phyloP scores from a whole-genome alignment of 352 stramenopile species.

The Phytophthora kernoviae region DNA sequence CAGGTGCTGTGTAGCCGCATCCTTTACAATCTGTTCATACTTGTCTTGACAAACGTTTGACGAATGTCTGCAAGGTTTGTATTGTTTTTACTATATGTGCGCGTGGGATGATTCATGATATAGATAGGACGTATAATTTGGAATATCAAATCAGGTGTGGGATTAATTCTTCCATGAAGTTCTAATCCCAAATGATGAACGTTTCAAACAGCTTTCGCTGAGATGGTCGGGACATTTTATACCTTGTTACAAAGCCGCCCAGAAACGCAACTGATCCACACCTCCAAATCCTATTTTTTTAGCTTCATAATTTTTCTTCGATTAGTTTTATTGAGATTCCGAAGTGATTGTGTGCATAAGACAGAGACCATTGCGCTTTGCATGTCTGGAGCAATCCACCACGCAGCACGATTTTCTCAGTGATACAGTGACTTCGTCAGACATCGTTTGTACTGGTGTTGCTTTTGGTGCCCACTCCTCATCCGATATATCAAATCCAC shows the following conservation, averaged over 20 bases:
- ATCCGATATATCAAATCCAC: background rate
- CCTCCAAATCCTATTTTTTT: conserved; percentile 16
- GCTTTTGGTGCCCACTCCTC: background rate
- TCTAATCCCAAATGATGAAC: conserved; percentile 88
- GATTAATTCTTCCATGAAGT: conserved; percentile 84
- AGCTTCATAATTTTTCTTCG: conserved; percentile 2
- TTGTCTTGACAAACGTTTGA: no score
- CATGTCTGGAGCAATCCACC: conserved; percentile 15
- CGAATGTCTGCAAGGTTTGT: no score
- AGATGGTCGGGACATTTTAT: conserved; percentile 76
- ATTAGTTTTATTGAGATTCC: conserved; percentile 10
- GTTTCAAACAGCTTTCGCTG: conserved; percentile 75
- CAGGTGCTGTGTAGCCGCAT: no score
- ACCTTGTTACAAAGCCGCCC: conserved; percentile 82
- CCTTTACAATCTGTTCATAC: no score
- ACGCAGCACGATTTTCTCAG: conserved; percentile 16
- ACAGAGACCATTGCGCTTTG: conserved; percentile 29
- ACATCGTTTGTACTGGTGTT: background rate
- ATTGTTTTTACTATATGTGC: background rate
- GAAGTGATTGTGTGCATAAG: conserved; percentile 22
- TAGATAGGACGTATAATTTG: background rate
- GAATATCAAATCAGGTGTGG: conserved; percentile 52
- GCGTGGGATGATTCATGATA: background rate
- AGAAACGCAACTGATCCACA: conserved; percentile 73
- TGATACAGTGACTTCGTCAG: conserved; percentile 11